A percentile compares a stretch with the other conserved stretches of the same genome.
These are phyloP conservation scores for Zymoseptoria pseudotritici DNA, from an alignment of 2,329 filamentous ascomycete genomes.

Conservation along the genomic window DNA sequence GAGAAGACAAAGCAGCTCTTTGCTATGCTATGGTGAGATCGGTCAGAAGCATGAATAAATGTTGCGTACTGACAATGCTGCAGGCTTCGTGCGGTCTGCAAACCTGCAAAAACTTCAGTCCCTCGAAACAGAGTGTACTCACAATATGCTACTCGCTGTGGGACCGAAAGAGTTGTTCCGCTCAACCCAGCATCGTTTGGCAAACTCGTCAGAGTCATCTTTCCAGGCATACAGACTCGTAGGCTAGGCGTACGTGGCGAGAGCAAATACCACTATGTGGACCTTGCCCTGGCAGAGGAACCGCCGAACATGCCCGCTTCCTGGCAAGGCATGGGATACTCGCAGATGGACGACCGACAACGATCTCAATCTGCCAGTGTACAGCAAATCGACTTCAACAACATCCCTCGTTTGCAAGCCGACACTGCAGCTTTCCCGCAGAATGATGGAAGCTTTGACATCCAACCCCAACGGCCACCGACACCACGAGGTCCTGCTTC, in stretches of 20 bases:
- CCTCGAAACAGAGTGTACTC: conserved; percentile 90
- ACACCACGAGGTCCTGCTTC: conserved; percentile 34
- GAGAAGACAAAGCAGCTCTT: conserved; percentile 80
- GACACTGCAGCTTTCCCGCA: conserved; percentile 43
- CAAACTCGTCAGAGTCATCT: conserved; percentile 92
- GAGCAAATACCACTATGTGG: conserved; percentile 92
- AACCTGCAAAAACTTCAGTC: conserved; percentile 73
- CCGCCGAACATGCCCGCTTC: conserved; percentile 18
- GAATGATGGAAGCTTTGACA: conserved; percentile 26
- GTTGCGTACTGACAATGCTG: conserved; percentile 20
- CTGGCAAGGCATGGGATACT: conserved; percentile 14
- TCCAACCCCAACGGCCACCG: conserved; percentile 22
- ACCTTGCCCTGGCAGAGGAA: conserved; percentile 45
- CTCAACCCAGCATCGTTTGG: conserved; percentile 96
- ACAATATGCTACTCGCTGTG: conserved; percentile 88
- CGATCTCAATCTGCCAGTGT: conserved; percentile 26
- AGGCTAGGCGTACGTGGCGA: conserved; percentile 88
- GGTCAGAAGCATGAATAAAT: neutral
- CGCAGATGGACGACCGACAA: conserved; percentile 16
- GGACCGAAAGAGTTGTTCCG: conserved; percentile 86
- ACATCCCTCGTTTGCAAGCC: conserved; percentile 39
- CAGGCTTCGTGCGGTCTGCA: conserved; percentile 68
- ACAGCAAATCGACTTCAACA: conserved; percentile 31
- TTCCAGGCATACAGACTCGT: conserved; percentile 87
- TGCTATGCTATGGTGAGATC: conserved; percentile 74